Evolutionary conservation across 345 rosid genomes (phyloP), one percentile per base, ranked within the genome.

Genomic region (Gossypium raimondii): DNA sequence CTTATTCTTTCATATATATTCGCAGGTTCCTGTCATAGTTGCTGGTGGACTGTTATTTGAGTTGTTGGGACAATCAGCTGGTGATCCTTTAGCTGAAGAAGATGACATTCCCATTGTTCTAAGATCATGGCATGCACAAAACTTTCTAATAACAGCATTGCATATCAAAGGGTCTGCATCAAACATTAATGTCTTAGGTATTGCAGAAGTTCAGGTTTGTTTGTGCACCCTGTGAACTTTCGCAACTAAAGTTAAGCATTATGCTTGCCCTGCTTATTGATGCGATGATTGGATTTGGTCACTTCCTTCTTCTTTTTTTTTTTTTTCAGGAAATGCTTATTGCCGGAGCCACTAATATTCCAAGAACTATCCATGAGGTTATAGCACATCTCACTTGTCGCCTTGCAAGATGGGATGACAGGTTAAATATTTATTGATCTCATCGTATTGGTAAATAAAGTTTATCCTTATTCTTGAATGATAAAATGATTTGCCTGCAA

Each of bases 361-460:
- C 88, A 18, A 72, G 78, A 80, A 87, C 87, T 25, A 57, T 84
- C 64, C 85, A 85, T 62, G 90, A 89, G 72, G 83, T 86, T 11
- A 79, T 88, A 61, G 94, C 90, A 76, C 86, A 85, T 79, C 87
- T 89, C 53, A 85, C 89, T 68, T 77, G 82, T 67, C 84, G 86
- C 65, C 92, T 89, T 69, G 89, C 94, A 2, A 83, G 81, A 60
- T 89, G 90, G 89, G 94, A 88, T 84, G 94, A 89, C 79, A 86
- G 93, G 90, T 89, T 57, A 18, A 24, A 38, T 43, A 67, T 67
- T 67, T 47, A 47, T 20, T 53, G 53, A 44, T 24, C 34, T 20
- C 34, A 45, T 44, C 17, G 11, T 43, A 11, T 64, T 20, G 13
- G 68, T 8, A n/a, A 41, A n/a, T 43, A 43, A 44, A 29, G 20